Conservation (phyloP, 2,329 filamentous ascomycete species). For the Monilinia laxa region DNA sequence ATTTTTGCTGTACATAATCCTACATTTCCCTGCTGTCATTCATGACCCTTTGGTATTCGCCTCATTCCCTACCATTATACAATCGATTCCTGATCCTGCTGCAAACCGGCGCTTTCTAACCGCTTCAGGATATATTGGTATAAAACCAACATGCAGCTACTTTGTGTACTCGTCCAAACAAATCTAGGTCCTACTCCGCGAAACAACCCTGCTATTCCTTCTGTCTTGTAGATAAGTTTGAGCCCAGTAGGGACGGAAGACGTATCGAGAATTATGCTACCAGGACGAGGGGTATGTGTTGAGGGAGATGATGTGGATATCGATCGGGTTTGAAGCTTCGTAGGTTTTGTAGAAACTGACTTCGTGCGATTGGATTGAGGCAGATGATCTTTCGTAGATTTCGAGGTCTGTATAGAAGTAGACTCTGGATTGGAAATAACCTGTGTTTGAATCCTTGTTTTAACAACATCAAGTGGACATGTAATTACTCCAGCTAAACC, state of each 20-base stretch:
- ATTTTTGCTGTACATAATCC: slow-evolving; percentile 23
- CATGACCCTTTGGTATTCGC: neutral
- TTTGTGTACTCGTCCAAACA: slow-evolving; percentile 98
- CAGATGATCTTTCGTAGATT: slow-evolving; percentile 17
- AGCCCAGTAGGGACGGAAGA: slow-evolving; percentile 85
- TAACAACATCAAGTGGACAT: slow-evolving; percentile 94
- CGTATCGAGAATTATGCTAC: slow-evolving; percentile 78
- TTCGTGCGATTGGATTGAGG: slow-evolving; percentile 29
- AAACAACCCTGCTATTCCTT: slow-evolving; percentile 89
- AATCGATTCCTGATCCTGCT: slow-evolving; percentile 30
- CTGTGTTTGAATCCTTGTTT: slow-evolving; percentile 94
- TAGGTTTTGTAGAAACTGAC: slow-evolving; percentile 29
- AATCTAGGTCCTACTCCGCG: slow-evolving; percentile 87
- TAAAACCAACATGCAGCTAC: slow-evolving; percentile 91
- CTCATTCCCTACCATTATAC: slow-evolving; percentile 28
- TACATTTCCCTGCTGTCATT: slow-evolving; percentile 20
- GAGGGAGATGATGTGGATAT: slow-evolving; percentile 91
- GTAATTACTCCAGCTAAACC: slow-evolving; percentile 92
- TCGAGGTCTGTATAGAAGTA: slow-evolving; percentile 32
- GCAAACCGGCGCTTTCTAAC: slow-evolving; percentile 55
- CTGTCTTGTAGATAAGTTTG: slow-evolving; percentile 82
- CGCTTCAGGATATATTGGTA: slow-evolving; percentile 85
- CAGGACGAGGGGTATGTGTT: slow-evolving; percentile 76
- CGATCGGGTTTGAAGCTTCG: slow-evolving; percentile 57
- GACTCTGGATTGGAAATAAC: slow-evolving; percentile 51